Conservation (phyloP, 495 filamentous ascomycete species). For the Clohesyomyces aquaticus region DNA sequence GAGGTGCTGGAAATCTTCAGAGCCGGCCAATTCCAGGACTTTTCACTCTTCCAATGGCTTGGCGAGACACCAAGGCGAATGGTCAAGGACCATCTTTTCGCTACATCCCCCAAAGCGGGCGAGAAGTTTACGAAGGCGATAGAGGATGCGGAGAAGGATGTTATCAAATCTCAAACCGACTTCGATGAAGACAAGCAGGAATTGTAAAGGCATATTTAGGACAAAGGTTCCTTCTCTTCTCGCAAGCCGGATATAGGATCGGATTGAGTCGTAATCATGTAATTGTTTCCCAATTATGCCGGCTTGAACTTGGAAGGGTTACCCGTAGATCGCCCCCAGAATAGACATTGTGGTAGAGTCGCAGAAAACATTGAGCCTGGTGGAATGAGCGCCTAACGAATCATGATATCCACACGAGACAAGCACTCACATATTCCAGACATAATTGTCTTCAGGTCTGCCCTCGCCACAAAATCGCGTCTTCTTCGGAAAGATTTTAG, state of each 20-base stretch:
- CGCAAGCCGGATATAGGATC: not conserved
- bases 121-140: slow-evolving; percentile 61
- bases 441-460: not conserved
- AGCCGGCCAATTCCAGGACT: slow-evolving; percentile 66
- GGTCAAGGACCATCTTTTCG: slow-evolving; percentile 65
- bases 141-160: slow-evolving; percentile 53
- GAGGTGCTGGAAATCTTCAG: slow-evolving; percentile 71
- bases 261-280: too few relatives aligned
- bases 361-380: slow-evolving; percentile 10
- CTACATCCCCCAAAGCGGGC: slow-evolving; percentile 56
- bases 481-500: slow-evolving; percentile 11
- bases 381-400: not conserved
- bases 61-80: slow-evolving; percentile 65
- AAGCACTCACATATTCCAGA: slow-evolving; percentile 4
- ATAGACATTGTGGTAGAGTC: slow-evolving; percentile 1
- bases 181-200: slow-evolving; percentile 16
- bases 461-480: slow-evolving; percentile 3
- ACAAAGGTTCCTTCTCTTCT: not conserved
- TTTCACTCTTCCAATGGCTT: slow-evolving; percentile 71
- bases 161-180: slow-evolving; percentile 35
- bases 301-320: not conserved
- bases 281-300: too few relatives aligned
- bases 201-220: slow-evolving; percentile 9
- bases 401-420: not conserved
- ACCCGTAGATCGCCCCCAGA: not conserved